Evolutionary conservation across 1,139 yeast species (phyloP).

Genomic region (Zygotorulaspora mrakii): DNA sequence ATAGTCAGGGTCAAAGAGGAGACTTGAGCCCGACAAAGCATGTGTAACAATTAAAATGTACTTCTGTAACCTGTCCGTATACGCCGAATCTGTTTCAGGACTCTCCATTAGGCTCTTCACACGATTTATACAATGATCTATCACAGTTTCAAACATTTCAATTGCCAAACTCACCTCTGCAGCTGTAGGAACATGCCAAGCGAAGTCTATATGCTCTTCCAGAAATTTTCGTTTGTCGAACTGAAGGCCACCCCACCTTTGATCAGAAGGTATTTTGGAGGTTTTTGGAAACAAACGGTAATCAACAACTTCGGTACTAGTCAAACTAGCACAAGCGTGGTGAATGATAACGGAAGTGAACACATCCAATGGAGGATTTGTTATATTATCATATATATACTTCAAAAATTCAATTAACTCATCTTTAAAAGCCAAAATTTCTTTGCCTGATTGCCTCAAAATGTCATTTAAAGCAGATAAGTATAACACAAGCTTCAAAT

Average conservation of each 20-base stretch:
- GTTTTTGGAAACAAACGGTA: constrained; percentile 49
- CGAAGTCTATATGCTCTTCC: constrained; percentile 48
- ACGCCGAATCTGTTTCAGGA: constrained; percentile 25
- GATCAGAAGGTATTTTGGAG: constrained; percentile 39
- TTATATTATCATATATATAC: constrained; percentile 53
- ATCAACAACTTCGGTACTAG: constrained; percentile 57
- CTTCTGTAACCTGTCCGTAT: constrained; percentile 50
- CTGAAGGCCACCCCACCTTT: constrained; percentile 73
- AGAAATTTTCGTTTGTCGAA: constrained; percentile 45
- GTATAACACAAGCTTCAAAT: constrained; percentile 72
- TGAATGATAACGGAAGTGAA: constrained; percentile 52
- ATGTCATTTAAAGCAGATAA: constrained; percentile 68
- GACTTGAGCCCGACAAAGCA: constrained; percentile 69
- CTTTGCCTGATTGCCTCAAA: constrained; percentile 61
- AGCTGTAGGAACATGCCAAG: constrained; percentile 71
- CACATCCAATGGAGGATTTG: constrained; percentile 58
- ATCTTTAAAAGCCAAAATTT: constrained; percentile 44
- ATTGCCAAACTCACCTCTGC: constrained; percentile 61
- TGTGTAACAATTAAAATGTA: constrained; percentile 57
- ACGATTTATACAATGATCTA: constrained; percentile 43
- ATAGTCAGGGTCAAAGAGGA: constrained; percentile 65
- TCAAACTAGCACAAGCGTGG: constrained; percentile 60
- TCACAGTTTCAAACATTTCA: constrained; percentile 52
- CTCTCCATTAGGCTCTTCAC: constrained; percentile 42
- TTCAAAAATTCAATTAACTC: constrained; percentile 51